phyloP scores from a whole-genome alignment of 1,284 basidiomycete genomes.

The Apiotrichum mycotoxinovorans region DNA sequence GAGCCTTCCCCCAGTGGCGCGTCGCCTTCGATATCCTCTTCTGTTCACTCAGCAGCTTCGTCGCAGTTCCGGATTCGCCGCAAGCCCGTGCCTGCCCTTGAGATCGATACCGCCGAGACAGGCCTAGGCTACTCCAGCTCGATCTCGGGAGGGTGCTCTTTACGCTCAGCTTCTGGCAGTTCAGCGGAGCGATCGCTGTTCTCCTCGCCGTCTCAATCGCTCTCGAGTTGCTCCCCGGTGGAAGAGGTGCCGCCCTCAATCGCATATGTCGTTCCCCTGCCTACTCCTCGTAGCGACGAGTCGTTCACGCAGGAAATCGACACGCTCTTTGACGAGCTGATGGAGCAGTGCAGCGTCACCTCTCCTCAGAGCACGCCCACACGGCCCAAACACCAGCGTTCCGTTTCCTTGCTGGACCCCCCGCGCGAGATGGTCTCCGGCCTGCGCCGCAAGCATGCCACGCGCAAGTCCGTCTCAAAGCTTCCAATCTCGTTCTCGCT shows the following conservation, averaged over 20 bases:
- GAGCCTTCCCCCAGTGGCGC: not conserved
- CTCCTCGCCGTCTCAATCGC: not conserved
- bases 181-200: not conserved
- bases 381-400: not conserved
- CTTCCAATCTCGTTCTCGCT: not conserved
- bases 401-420: not conserved
- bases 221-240: not conserved
- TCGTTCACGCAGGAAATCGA: slow-evolving; percentile 15
- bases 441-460: not conserved
- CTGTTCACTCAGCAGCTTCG: not conserved
- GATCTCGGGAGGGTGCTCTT: not conserved
- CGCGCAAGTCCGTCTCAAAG: not conserved
- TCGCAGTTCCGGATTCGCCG: slow-evolving; percentile 15
- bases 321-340: slow-evolving; percentile 19
- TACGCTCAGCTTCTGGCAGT: not conserved
- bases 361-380: not conserved
- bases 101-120: not conserved
- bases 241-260: not conserved
- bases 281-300: not conserved
- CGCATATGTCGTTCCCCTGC: not conserved
- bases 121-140: not conserved
- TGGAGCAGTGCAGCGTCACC: slow-evolving; percentile 8
- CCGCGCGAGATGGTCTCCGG: not conserved
- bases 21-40: not conserved
- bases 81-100: slow-evolving; percentile 8